A percentile compares a stretch with the other conserved stretches of the same genome.
These are phyloP conservation scores for Waltiozyma sp. DNA, from an alignment of 1,139 yeast species.

Conservation along the genomic window DNA sequence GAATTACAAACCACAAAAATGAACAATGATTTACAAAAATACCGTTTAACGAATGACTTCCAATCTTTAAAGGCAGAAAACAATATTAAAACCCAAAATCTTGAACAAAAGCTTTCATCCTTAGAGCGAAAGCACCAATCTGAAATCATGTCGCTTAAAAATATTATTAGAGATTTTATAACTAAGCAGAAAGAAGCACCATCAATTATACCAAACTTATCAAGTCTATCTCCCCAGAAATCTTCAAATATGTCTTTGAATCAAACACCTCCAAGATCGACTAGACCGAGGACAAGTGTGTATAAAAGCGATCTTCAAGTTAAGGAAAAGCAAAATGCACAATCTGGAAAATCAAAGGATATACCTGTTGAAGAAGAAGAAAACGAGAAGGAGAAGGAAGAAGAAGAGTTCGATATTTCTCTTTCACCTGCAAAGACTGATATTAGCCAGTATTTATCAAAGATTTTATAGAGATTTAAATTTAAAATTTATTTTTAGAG, in stretches of 20 bases:
- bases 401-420: not conserved
- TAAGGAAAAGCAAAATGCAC: not conserved
- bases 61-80: not conserved
- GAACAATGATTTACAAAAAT: not conserved
- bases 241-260: no score
- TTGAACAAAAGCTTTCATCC: not conserved
- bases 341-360: no score
- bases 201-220: not conserved
- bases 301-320: not conserved
- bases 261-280: not conserved
- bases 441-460: not conserved
- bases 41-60: not conserved
- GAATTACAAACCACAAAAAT: not conserved
- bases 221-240: no score
- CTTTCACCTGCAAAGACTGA: not conserved
- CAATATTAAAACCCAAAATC: not conserved
- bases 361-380: not conserved
- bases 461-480: not conserved
- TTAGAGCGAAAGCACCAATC: not conserved
- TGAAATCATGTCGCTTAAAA: not conserved
- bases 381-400: not conserved
- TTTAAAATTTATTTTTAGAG: no score
- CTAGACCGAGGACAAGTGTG: not conserved
- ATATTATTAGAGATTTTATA: not conserved
- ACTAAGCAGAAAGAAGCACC: not conserved